Evolutionary conservation across 2,329 filamentous ascomycete genomes (phyloP).

Genomic region (Canariomyces notabilis): DNA sequence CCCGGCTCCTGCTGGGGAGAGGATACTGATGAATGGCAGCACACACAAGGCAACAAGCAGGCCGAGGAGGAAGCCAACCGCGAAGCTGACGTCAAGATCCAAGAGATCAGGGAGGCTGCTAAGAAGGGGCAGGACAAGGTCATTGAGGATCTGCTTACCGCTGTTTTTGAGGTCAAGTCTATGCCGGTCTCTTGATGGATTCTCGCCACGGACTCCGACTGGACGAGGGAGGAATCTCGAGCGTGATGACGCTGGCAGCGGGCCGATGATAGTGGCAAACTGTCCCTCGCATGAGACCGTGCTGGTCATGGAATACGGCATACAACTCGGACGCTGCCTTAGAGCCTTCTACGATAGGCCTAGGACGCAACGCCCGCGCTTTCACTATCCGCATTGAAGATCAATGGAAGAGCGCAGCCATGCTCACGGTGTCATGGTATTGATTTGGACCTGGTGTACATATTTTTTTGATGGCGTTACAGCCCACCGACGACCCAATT

Average conservation of each 20-base stretch:
- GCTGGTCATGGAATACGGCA: neutral
- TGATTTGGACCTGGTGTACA: conserved; percentile 10
- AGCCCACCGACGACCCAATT: neutral
- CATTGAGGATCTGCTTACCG: conserved; percentile 73
- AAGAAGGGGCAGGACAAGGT: conserved; percentile 75
- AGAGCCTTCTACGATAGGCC: too few relatives aligned
- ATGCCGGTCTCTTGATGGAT: conserved; percentile 38
- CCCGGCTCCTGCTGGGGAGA: neutral
- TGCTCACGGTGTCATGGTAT: conserved; percentile 20
- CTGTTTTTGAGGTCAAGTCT: conserved; percentile 80
- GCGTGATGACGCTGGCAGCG: too few relatives aligned
- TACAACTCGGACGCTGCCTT: neutral
- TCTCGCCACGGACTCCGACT: too few relatives aligned
- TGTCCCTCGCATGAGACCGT: too few relatives aligned
- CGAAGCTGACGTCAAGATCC: conserved; percentile 75
- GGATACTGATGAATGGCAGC: conserved; percentile 49
- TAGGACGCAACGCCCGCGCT: too few relatives aligned
- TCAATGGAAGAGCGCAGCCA: neutral
- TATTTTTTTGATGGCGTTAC: conserved; percentile 3
- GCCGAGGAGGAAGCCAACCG: conserved; percentile 74
- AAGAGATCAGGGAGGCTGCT: conserved; percentile 75
- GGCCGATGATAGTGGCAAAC: too few relatives aligned
- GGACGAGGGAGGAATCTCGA: neutral
- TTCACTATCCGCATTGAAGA: neutral
- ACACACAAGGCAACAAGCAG: conserved; percentile 81